phyloP scores from a whole-genome alignment of 2,329 filamentous ascomycete species.

The Elsinoe necatrix region DNA sequence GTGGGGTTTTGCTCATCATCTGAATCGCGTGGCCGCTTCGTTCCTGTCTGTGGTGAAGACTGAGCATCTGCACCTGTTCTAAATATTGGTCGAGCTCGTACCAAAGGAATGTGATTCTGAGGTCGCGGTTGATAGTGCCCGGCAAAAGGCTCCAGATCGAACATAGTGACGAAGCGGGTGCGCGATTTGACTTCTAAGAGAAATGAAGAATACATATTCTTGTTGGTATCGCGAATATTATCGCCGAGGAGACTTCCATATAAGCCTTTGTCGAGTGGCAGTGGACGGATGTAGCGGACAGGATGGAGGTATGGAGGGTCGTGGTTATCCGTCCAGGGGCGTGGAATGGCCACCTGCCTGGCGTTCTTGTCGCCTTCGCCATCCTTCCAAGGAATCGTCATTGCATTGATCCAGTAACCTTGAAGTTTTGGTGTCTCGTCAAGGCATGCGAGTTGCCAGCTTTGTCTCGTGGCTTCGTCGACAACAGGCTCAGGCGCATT shows the following conservation, averaged over 20 bases:
- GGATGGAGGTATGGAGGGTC: conserved; percentile 5
- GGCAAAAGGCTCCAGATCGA: conserved; percentile 8
- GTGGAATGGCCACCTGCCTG: not conserved
- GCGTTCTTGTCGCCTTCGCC: not conserved
- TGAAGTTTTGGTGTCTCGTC: not conserved
- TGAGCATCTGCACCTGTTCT: not conserved
- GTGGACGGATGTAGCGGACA: not conserved
- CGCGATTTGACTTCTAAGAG: not conserved
- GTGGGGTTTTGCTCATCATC: not conserved
- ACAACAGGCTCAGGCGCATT: not conserved
- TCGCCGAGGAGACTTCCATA: not conserved
- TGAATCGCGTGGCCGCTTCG: not conserved
- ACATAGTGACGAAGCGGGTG: conserved; percentile 8
- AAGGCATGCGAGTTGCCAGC: conserved; percentile 1
- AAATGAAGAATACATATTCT: not conserved
- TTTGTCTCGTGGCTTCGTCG: not conserved
- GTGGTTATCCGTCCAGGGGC: not conserved
- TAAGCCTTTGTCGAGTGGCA: not conserved
- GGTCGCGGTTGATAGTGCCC: not conserved
- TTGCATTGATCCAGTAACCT: not conserved
- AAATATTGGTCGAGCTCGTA: conserved; percentile 9
- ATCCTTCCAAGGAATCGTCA: not conserved
- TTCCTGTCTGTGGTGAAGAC: not conserved
- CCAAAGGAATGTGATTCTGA: not conserved
- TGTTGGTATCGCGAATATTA: not conserved